Conservation (phyloP, 495 filamentous ascomycete species). For the Neurospora sp. region DNA sequence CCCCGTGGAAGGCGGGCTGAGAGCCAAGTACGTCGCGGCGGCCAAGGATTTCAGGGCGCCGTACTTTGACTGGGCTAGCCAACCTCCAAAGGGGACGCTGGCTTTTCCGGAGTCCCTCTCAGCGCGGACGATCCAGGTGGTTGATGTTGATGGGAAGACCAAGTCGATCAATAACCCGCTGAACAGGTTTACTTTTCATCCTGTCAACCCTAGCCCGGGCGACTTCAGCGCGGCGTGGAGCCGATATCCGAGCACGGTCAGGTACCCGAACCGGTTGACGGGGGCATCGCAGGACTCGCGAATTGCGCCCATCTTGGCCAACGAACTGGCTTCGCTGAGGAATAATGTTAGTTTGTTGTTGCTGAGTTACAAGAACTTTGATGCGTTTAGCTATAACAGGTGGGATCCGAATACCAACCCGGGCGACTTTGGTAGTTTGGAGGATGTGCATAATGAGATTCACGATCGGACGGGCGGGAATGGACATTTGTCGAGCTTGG, state of each 20-base stretch:
- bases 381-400: constrained; percentile 46
- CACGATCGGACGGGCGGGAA: constrained; percentile 44
- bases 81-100: constrained; percentile 11
- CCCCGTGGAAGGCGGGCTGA: constrained; percentile 31
- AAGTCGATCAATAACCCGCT: constrained; percentile 28
- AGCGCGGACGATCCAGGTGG: constrained; percentile 27
- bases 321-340: constrained; percentile 26
- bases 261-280: constrained; percentile 11
- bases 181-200: constrained; percentile 26
- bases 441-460: constrained; percentile 55
- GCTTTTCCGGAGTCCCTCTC: constrained; percentile 25
- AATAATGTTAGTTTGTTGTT: constrained; percentile 44
- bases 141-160: constrained; percentile 22
- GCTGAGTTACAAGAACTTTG: constrained; percentile 47
- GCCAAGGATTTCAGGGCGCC: constrained; percentile 41
- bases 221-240: constrained; percentile 21
- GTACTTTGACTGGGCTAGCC: constrained; percentile 49
- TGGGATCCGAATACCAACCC: constrained; percentile 32
- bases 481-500: constrained; percentile 55
- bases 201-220: constrained; percentile 11
- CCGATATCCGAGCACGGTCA: constrained; percentile 14
- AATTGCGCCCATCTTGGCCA: constrained; percentile 37
- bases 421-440: constrained; percentile 42
- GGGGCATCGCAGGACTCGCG: constrained; percentile 29
- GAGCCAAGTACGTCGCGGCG: constrained; percentile 30